Evolutionary conservation across 2,329 filamentous ascomycete species (phyloP).

Genomic region (Curvularia hawaiiensis): DNA sequence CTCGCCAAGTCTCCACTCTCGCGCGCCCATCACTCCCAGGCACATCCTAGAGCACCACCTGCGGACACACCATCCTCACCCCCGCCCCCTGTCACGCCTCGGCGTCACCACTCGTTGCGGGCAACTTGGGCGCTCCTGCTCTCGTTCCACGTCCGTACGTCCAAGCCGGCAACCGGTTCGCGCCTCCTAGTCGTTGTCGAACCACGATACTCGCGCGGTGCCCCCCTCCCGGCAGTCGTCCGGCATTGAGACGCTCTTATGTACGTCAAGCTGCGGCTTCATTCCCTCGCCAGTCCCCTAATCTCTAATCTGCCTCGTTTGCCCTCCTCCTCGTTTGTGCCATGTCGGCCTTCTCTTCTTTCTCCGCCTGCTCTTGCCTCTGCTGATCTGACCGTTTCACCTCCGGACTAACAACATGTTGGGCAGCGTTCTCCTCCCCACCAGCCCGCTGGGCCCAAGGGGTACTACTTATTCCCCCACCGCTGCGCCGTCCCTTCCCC

Average conservation of each 20-base stretch:
- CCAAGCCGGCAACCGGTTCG: constrained; percentile 25
- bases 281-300: constrained; percentile 31
- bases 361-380: not conserved
- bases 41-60: constrained; percentile 17
- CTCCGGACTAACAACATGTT: constrained; percentile 38
- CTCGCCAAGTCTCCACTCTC: constrained; percentile 11
- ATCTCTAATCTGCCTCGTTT: constrained; percentile 20
- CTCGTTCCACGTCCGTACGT: constrained; percentile 9
- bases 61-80: constrained; percentile 18
- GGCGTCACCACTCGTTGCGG: constrained; percentile 21
- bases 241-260: constrained; percentile 29
- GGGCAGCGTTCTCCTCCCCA: constrained; percentile 41
- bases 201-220: constrained; percentile 8
- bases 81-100: constrained; percentile 16
- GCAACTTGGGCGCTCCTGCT: constrained; percentile 22
- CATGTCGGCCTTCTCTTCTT: constrained; percentile 9
- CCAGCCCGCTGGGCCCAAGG: constrained; percentile 26
- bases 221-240: constrained; percentile 7
- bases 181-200: constrained; percentile 14
- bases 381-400: constrained; percentile 12
- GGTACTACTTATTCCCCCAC: constrained; percentile 26
- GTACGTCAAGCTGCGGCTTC: constrained; percentile 42
- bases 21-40: constrained; percentile 13
- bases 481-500: constrained; percentile 30
- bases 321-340: constrained; percentile 22